Percentiles rank a stretch among this genome's conserved stretches.
Conservation (phyloP, 495 filamentous ascomycete species). For the Aspergillus sparsus region DNA sequence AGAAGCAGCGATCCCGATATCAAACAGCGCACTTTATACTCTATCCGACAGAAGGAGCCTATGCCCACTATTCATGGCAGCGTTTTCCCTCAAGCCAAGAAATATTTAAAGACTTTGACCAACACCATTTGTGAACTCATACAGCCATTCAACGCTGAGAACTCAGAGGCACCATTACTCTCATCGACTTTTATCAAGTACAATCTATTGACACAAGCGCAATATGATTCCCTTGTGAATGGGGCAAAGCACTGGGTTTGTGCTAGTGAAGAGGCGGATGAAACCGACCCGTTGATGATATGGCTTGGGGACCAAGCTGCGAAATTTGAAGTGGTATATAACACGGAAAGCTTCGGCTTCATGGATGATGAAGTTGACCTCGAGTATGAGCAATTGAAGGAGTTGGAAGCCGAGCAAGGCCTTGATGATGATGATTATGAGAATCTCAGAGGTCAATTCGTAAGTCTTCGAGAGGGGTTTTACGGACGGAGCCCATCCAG, state of each 20-base stretch:
- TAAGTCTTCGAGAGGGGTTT: conserved; percentile 50
- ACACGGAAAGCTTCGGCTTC: conserved; percentile 47
- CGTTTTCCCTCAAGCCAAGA: conserved; percentile 32
- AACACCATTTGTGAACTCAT: conserved; percentile 51
- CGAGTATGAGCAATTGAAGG: conserved; percentile 64
- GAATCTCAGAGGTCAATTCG: conserved; percentile 48
- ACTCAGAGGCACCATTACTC: conserved; percentile 23
- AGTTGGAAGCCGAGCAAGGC: conserved; percentile 63
- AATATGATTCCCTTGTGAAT: conserved; percentile 61
- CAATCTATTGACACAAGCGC: conserved; percentile 59
- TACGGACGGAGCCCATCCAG: conserved; percentile 31
- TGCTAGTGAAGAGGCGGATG: conserved; percentile 30
- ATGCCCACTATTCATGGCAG: conserved; percentile 34
- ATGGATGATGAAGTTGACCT: conserved; percentile 64
- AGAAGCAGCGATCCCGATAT: conserved; percentile 65
- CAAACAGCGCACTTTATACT: conserved; percentile 68
- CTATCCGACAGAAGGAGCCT: conserved; percentile 47
- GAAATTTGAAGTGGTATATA: conserved; percentile 39
- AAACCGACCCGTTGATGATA: conserved; percentile 51
- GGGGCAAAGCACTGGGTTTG: conserved; percentile 55
- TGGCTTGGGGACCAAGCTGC: conserved; percentile 62
- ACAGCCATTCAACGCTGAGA: conserved; percentile 41
- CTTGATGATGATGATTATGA: conserved; percentile 56
- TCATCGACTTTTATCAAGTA: conserved; percentile 44
- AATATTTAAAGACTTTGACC: conserved; percentile 46